phyloP scores from a whole-genome alignment of 1,284 basidiomycete species.

The Puccinia brachypodii region DNA sequence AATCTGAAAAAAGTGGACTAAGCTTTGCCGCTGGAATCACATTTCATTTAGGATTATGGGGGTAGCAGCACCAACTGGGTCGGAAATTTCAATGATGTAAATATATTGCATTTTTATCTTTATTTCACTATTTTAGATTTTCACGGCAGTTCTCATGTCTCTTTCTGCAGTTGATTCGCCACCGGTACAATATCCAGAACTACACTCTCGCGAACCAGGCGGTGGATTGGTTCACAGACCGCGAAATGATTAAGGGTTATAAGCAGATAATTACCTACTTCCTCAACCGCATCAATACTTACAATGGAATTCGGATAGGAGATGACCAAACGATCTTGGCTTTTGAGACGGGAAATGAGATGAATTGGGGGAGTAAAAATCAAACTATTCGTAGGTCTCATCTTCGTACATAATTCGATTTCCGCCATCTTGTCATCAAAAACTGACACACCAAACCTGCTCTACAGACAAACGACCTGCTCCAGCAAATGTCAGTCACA shows the following conservation, averaged over 20 bases:
- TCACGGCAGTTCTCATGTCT: not conserved
- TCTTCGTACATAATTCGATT: too few species aligned
- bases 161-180: constrained; percentile 27
- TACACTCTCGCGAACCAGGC: constrained; percentile 14
- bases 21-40: too few species aligned
- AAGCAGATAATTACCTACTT: constrained; percentile 38
- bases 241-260: constrained; percentile 13
- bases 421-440: too few species aligned
- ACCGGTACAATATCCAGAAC: constrained; percentile 24
- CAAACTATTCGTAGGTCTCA: constrained; percentile 9
- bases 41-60: constrained; percentile 35
- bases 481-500: constrained; percentile 20
- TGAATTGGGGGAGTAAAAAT: constrained; percentile 35
- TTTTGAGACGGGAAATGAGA: constrained; percentile 40
- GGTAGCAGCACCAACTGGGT: constrained; percentile 7
- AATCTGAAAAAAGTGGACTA: too few species aligned
- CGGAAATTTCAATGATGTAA: constrained; percentile 48
- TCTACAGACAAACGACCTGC: constrained; percentile 17
- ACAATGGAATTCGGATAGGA: constrained; percentile 33
- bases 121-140: not conserved
- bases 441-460: too few species aligned
- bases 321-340: constrained; percentile 41
- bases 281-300: constrained; percentile 35
- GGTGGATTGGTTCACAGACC: constrained; percentile 42
- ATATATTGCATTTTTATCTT: not conserved